Conservation (phyloP, 495 filamentous ascomycete species). For the Trichoderma erinaceum region DNA sequence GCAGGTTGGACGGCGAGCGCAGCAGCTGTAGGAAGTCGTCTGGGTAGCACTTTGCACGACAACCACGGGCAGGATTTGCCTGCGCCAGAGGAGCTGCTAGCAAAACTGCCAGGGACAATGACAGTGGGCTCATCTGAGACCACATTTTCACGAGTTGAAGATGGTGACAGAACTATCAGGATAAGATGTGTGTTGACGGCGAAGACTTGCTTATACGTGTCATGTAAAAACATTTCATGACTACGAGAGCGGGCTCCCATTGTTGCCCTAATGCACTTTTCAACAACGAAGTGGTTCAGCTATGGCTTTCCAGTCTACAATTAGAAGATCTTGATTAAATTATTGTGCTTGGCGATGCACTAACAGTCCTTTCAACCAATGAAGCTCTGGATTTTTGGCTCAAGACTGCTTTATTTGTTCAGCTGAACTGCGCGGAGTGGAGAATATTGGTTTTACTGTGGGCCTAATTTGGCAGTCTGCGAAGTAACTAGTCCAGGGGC, state of each 20-base stretch:
- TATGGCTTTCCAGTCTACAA: not conserved
- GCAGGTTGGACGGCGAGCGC: not conserved
- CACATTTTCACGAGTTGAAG: not conserved
- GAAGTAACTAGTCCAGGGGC: too few species aligned
- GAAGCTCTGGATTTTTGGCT: not conserved
- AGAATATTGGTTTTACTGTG: conserved; percentile 2
- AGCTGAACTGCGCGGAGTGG: not conserved
- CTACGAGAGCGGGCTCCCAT: not conserved
- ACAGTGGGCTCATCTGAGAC: not conserved
- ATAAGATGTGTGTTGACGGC: not conserved
- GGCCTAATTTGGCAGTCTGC: not conserved
- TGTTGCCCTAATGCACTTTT: not conserved
- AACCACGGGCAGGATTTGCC: not conserved
- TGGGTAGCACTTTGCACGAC: not conserved
- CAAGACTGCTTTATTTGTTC: not conserved
- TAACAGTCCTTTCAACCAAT: not conserved
- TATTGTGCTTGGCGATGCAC: not conserved
- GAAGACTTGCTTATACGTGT: not conserved
- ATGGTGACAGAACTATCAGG: not conserved
- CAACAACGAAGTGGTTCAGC: not conserved
- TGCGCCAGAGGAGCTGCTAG: not conserved
- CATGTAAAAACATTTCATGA: not conserved
- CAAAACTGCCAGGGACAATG: not conserved
- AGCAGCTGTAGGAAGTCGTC: not conserved
- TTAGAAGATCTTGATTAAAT: not conserved